Base-by-base conservation (phyloP, 148 eudicot genomes). In the Limonium bicolor region DNA sequence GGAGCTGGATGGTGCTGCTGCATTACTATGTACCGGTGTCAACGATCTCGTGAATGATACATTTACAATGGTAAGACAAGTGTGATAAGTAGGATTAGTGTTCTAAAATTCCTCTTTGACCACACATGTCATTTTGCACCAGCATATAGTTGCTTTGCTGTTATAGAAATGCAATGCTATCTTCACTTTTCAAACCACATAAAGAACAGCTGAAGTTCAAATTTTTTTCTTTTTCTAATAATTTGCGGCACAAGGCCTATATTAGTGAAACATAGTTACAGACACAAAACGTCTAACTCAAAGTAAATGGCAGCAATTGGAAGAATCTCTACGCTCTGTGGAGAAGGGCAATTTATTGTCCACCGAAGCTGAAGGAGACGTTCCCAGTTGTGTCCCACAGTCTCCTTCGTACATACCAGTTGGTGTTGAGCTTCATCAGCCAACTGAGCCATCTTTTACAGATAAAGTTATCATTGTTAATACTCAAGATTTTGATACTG, bases 401-500 rank as follows among this genome's bases (percentile, higher is more conserved):
- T 66, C 65, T 33, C 48, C 46, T 44, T 41, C 56, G 40, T 31
- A 34, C 56, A 37, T 45, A 28, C 65, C 60, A 56, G 52, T 16
- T 48, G 83, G 55, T 44, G 55, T 64, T 21, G 49, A 58, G 58
- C 50, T 54, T 34, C 37, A 24, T 25, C 41, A 51, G 23, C 29
- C 40, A 20, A 53, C 52, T 42, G 53, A 58, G 26, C 27, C 66
- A 45, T 58, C 73, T 22, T 72, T 36, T 50, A 79, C 74, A 38
- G 62, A 69, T 20, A 58, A 53, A 27, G 37, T 76, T 30, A 51
- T 90, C 49, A 54, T 90, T 59, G 77, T 85, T 24, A 90, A 90
- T 67, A 85, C 99, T 51, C 76, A 65, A 58, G 67, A 72, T 54
- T 58, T 59, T 64, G 77, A 78, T 37, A 74, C 76, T 63, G 95